Conservation (phyloP, 371 early-diverging fungal species). For the Circinella minor region DNA sequence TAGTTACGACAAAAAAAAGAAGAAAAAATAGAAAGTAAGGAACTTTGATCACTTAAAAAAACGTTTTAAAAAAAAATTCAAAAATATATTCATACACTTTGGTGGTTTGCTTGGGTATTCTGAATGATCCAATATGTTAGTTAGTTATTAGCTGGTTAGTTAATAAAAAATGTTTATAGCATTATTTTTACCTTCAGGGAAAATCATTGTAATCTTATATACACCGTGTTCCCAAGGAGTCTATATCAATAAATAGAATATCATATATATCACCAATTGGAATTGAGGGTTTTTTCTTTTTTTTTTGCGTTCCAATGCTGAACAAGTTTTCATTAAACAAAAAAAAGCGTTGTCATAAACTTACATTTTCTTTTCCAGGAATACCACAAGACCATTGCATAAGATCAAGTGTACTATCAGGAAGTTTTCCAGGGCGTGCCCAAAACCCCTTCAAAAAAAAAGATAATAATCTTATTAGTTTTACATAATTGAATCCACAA, state of each 20-base stretch:
- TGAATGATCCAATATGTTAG: slow-evolving; percentile 14
- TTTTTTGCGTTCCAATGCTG: not conserved
- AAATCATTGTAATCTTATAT: slow-evolving; percentile 89
- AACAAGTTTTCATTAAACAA: not conserved
- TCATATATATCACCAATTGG: too few species aligned
- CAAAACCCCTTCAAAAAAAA: slow-evolving; percentile 69
- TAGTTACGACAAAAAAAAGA: not conserved
- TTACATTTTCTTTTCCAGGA: slow-evolving; percentile 84
- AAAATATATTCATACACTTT: slow-evolving; percentile 62
- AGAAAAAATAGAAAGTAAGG: too few species aligned
- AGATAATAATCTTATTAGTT: too few species aligned
- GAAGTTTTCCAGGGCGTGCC: slow-evolving; percentile 86
- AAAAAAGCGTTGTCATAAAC: slow-evolving; percentile 6
- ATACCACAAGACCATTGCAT: slow-evolving; percentile 95
- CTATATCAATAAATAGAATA: slow-evolving; percentile 27
- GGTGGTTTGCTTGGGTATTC: slow-evolving; percentile 89
- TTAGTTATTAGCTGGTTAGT: too few species aligned
- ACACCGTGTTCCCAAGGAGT: slow-evolving; percentile 98
- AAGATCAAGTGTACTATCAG: slow-evolving; percentile 83
- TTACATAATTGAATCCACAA: too few species aligned
- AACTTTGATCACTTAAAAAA: not conserved
- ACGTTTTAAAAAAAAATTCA: not conserved
- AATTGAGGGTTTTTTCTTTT: not conserved
- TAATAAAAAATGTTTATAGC: not conserved
- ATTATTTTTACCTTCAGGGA: slow-evolving; percentile 79